Base-by-base conservation (phyloP, 805 yeast species). In the Candida koratica region DNA sequence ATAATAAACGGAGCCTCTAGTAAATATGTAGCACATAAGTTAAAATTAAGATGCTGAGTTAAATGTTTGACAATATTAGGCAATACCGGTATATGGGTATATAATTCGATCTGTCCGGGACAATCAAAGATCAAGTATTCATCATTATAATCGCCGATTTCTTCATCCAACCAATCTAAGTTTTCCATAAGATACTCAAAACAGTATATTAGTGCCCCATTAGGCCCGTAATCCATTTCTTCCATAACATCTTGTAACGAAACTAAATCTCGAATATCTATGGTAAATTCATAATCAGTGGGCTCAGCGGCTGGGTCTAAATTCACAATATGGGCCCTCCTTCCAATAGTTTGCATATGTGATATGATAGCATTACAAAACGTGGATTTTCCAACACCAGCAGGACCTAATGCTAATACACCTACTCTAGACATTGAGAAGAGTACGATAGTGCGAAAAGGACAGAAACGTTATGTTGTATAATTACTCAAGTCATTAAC, bases 241-340 rank as follows among this genome's bases (percentile, higher is more conserved):
- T 90, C 97, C 89, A 88, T 88, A 17, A 88, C 96, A 58, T 90
- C 97, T 39, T 88, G 87, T 28, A 90, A 65, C 1, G 95, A 84
- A 34, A 90, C 86, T 51, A 90, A 69, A 55, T 90, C 96, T 49
- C 95, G 69, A 24, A 90, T 90, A 58, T 90, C 97, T 13, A 90
- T 81, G 5, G 95, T 82, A 57, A 90, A 93, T 54, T 87, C 96
- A 53, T 75, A 90, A 53, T 90, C 90, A 3, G 77, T 79, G 9
- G 97, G 86, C 46, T 88, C 96, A 2, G 97, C 97, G 0, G 97
- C 97, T 4, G 98, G 98, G 61, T 90, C 97, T 35, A 90, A 65
- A 55, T 93, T 93, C 12, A 93, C 97, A 25, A 93, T 77, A 59
- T 93, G 97, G 2, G 96, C 97, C 24, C 95, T 69, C 44, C 98